Percentiles rank a stretch among this genome's conserved stretches.
Evolutionary conservation across 148 eudicot genomes (phyloP).

Genomic region (Amaranthus cruentus): DNA sequence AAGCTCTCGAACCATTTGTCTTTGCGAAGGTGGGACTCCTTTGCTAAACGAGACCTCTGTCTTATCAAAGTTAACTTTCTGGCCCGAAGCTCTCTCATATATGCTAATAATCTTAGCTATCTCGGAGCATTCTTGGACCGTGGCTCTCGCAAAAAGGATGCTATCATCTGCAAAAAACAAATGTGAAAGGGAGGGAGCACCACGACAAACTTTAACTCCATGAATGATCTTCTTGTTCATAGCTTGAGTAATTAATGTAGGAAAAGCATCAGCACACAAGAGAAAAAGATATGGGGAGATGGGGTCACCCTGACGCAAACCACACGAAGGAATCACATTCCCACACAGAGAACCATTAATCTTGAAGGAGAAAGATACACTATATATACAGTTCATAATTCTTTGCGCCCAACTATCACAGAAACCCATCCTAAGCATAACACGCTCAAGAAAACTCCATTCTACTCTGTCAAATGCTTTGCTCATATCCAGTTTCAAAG

Average conservation of each 20-base stretch:
- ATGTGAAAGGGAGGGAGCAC: not conserved
- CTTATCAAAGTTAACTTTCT: not conserved
- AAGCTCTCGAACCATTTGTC: no score
- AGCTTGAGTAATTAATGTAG: not conserved
- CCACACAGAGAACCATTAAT: not conserved
- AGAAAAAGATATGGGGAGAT: not conserved
- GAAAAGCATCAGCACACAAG: not conserved
- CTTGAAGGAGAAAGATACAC: not conserved
- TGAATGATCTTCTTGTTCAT: not conserved
- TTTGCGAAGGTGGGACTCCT: not conserved
- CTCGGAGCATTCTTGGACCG: not conserved
- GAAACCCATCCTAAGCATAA: not conserved
- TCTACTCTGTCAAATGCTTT: not conserved
- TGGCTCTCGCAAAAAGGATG: not conserved
- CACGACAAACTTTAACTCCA: not conserved
- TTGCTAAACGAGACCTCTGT: no score
- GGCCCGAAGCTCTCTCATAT: not conserved
- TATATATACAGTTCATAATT: not conserved
- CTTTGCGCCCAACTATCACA: not conserved
- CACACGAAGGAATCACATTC: not conserved
- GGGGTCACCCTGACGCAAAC: constrained; percentile 2
- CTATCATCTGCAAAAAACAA: constrained; percentile 9
- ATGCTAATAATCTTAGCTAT: not conserved
- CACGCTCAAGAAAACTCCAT: not conserved
- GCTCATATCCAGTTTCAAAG: not conserved